Conservation (phyloP, 2,329 filamentous ascomycete genomes). For the Coleophoma cylindrospora region DNA sequence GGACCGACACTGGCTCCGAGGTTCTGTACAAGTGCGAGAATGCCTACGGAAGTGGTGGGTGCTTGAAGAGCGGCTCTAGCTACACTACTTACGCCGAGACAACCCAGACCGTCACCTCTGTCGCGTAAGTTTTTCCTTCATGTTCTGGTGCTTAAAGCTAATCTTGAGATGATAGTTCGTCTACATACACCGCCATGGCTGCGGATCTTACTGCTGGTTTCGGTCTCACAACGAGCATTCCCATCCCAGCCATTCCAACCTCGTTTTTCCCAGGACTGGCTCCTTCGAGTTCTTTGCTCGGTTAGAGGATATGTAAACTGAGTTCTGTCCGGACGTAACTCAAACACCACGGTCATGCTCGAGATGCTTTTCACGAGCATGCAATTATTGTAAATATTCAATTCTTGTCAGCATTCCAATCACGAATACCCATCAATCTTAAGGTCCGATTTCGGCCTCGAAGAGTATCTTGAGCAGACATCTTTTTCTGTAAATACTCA, state of each 20-base stretch:
- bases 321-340: too few relatives aligned
- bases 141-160: neutral
- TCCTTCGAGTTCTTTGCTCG: constrained; percentile 11
- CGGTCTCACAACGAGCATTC: constrained; percentile 12
- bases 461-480: too few relatives aligned
- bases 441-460: too few relatives aligned
- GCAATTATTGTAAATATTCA: too few relatives aligned
- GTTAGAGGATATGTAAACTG: neutral
- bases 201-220: constrained; percentile 11
- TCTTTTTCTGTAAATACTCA: too few relatives aligned
- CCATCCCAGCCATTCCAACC: constrained; percentile 18
- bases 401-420: too few relatives aligned
- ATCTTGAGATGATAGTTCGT: neutral
- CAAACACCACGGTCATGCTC: too few relatives aligned
- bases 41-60: constrained; percentile 42
- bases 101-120: neutral
- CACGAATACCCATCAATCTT: too few relatives aligned
- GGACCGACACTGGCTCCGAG: constrained; percentile 7
- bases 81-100: neutral
- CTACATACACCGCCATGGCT: constrained; percentile 7
- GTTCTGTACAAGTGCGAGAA: constrained; percentile 38
- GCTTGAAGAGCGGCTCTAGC: constrained; percentile 27
- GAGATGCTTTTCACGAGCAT: too few relatives aligned
- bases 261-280: constrained; percentile 18
- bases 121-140: neutral